Conservation (phyloP, 1,139 yeast genomes). For the Protomyces gravidus region DNA sequence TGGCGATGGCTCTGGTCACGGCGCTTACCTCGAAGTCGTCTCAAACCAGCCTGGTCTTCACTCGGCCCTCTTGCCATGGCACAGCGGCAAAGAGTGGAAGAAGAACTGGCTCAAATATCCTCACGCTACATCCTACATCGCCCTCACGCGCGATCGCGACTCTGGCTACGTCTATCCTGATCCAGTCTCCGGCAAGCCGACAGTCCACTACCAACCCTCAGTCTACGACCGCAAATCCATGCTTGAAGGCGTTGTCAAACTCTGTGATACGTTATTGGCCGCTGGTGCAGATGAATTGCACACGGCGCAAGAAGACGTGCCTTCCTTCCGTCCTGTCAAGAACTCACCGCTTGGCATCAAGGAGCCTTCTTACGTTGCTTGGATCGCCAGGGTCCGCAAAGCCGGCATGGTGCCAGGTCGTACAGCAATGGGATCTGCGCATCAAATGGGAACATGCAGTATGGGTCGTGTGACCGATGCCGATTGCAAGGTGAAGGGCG, state of each 20-base stretch:
- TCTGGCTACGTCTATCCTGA: slow-evolving; percentile 47
- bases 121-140: slow-evolving; percentile 46
- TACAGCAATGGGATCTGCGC: slow-evolving; percentile 52
- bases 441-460: slow-evolving; percentile 59
- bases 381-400: slow-evolving; percentile 44
- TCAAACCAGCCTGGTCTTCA: slow-evolving; percentile 50
- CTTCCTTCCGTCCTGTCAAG: slow-evolving; percentile 46
- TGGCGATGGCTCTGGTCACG: slow-evolving; percentile 55
- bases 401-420: slow-evolving; percentile 42
- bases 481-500: slow-evolving; percentile 52
- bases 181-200: slow-evolving; percentile 42
- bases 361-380: slow-evolving; percentile 49
- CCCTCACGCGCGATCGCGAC: slow-evolving; percentile 51
- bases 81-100: slow-evolving; percentile 43
- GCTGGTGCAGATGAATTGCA: slow-evolving; percentile 52
- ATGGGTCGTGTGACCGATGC: slow-evolving; percentile 56
- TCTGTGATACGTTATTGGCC: slow-evolving; percentile 51
- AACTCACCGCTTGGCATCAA: slow-evolving; percentile 47
- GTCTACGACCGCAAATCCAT: slow-evolving; percentile 49
- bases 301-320: slow-evolving; percentile 40
- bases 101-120: slow-evolving; percentile 45
- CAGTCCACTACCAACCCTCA: slow-evolving; percentile 46
- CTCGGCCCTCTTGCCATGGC: slow-evolving; percentile 48
- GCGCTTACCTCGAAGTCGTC: slow-evolving; percentile 54
- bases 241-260: slow-evolving; percentile 44